These are phyloP conservation scores for Seiridium unicorne DNA, from an alignment of 2,329 filamentous ascomycete species.

Conservation along the genomic window DNA sequence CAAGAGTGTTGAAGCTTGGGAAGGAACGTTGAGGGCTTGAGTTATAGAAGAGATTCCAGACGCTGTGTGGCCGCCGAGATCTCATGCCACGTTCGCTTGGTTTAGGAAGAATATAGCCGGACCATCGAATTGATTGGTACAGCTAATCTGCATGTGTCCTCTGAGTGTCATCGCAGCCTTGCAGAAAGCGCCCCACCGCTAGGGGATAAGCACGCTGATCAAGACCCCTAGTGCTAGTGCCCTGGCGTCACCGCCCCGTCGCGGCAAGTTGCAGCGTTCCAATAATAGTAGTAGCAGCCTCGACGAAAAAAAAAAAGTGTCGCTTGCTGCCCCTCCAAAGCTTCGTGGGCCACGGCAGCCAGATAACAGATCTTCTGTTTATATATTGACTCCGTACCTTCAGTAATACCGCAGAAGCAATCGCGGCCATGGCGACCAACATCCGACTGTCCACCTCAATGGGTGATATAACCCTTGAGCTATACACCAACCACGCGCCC, in stretches of 20 bases:
- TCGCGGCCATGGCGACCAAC: slow-evolving; percentile 65
- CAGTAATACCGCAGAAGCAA: too few relatives aligned
- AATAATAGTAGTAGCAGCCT: not conserved
- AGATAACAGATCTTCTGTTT: too few relatives aligned
- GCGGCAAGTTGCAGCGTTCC: not conserved
- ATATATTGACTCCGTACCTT: too few relatives aligned
- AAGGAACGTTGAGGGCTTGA: too few relatives aligned
- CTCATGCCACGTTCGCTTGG: too few relatives aligned
- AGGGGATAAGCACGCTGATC: not conserved
- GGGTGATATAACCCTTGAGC: slow-evolving; percentile 82
- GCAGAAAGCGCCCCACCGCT: not conserved
- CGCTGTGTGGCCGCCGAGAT: too few relatives aligned
- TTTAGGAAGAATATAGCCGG: too few relatives aligned
- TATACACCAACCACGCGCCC: slow-evolving; percentile 86
- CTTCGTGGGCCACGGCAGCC: not conserved
- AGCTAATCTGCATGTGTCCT: not conserved
- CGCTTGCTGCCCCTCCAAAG: not conserved
- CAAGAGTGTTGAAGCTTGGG: too few relatives aligned
- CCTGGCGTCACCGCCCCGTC: not conserved
- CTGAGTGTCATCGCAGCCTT: not conserved
- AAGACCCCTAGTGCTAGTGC: not conserved
- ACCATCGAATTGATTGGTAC: not conserved
- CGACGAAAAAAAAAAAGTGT: not conserved
- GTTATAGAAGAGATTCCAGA: too few relatives aligned
- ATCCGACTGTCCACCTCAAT: slow-evolving; percentile 83